Base-by-base conservation (phyloP, 371 early-diverging fungal species). In the Dichotomocladium elegans region DNA sequence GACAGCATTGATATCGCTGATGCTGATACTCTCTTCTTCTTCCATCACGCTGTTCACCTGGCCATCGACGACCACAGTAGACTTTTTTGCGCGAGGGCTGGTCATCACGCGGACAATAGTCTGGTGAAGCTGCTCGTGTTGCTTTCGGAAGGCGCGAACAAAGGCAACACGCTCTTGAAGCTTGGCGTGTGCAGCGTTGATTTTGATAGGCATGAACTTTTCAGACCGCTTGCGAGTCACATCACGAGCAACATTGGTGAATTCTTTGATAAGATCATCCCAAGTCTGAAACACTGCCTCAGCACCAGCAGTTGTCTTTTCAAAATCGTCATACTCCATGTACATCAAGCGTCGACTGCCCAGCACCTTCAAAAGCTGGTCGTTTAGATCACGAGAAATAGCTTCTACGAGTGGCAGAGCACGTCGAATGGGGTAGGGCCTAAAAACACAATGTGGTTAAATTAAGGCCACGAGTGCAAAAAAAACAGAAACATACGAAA, bases 211-310 rank as follows among this genome's bases (percentile, higher is more conserved):
- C 22, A 97, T 74, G 61, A 96, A 96, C 72, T 96, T 94, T 62
- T 98, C 98, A 27, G 83, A 81, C 33, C 91, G 81, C 70, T 92
- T 96, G 57, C 96, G 83, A 1, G 92, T 92, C 3, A 96, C 87
- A 55, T 98, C 99, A 54, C 99, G 87, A 8, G 98, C 98, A 15
- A 97, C 88, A 53, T 86, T 88, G 43, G 91, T 85, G 71, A 97
- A 98, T 64, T 97, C 99, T 64, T 95, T 95, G 68, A 92, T 80
- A 50, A 91, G 79, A 31, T 93, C 89, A 57, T 98, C 98, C 99
- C 99, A 99, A 1, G 89, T 88, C 24, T 81, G 80, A 60, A 99
- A 98, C 0, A 93, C 90, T 0, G 84, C 83, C 33, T 92, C 93
- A 19, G 93, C 92, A 19, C 91, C 92, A n/a, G 81, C 75, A 17